A percentile compares a stretch with the other conserved stretches of the same genome.
Conservation (phyloP, 306 rosid species). For the Casuarina cunninghamiana region DNA sequence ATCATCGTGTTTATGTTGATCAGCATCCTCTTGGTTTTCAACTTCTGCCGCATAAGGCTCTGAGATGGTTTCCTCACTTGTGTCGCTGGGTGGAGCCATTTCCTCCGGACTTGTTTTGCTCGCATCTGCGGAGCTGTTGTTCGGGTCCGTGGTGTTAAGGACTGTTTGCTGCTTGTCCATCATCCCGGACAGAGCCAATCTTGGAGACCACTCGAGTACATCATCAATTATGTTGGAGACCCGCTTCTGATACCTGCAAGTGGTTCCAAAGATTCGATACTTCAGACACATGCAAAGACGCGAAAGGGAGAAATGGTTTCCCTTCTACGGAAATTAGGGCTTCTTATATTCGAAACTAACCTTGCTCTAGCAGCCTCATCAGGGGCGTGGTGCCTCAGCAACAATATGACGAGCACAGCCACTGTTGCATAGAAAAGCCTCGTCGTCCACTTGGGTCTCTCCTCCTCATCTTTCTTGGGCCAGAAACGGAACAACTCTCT, state of each 20-base stretch:
- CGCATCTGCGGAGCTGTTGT: slow-evolving; percentile 35
- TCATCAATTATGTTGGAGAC: slow-evolving; percentile 95
- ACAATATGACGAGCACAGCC: slow-evolving; percentile 74
- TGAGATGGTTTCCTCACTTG: slow-evolving; percentile 35
- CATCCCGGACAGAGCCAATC: slow-evolving; percentile 92
- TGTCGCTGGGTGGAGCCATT: slow-evolving; percentile 31
- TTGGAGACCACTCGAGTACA: slow-evolving; percentile 98
- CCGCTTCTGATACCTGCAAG: slow-evolving; percentile 83
- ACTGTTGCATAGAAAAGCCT: slow-evolving; percentile 79
- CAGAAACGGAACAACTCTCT: slow-evolving; percentile 89
- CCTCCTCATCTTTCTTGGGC: slow-evolving; percentile 97
- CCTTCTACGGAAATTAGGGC: background rate
- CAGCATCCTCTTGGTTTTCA: slow-evolving; percentile 42
- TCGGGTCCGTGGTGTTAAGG: slow-evolving; percentile 57
- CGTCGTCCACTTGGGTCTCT: slow-evolving; percentile 90
- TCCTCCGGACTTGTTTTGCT: slow-evolving; percentile 40
- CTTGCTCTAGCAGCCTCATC: slow-evolving; percentile 99
- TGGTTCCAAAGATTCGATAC: background rate
- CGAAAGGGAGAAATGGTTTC: background rate
- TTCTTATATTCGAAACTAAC: slow-evolving; percentile 40
- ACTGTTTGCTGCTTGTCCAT: slow-evolving; percentile 82
- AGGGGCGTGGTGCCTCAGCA: slow-evolving; percentile 97
- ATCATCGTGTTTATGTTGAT: slow-evolving; percentile 50
- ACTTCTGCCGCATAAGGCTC: slow-evolving; percentile 45
- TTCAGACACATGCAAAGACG: slow-evolving; percentile 14